phyloP scores from a whole-genome alignment of 352 stramenopile species.

The Sclerospora graminicola region DNA sequence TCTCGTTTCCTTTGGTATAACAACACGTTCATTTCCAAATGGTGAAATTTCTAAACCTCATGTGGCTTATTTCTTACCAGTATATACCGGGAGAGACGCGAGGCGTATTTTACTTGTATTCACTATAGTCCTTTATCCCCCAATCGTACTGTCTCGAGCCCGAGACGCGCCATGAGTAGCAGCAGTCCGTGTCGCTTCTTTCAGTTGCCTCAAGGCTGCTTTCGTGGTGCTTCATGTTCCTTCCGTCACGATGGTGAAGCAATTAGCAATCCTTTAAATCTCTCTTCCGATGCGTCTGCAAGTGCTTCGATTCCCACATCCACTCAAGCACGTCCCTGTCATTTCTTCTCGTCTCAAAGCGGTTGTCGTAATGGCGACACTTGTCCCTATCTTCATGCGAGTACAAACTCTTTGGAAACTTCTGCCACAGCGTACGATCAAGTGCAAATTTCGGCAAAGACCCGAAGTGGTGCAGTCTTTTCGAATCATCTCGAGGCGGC shows the following conservation, averaged over 20 bases:
- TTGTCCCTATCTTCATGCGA: slow-evolving; percentile 47
- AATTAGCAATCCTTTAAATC: slow-evolving; percentile 1
- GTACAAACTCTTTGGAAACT: not conserved
- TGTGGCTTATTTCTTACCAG: too few relatives aligned
- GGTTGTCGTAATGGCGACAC: slow-evolving; percentile 57
- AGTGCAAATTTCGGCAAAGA: slow-evolving; percentile 5
- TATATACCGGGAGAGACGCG: too few relatives aligned
- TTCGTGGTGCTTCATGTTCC: slow-evolving; percentile 48
- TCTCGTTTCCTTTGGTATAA: too few relatives aligned
- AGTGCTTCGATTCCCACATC: slow-evolving; percentile 9
- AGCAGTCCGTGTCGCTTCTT: slow-evolving; percentile 57
- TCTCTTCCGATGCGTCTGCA: slow-evolving; percentile 30
- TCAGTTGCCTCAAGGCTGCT: slow-evolving; percentile 55
- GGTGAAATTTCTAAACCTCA: too few relatives aligned
- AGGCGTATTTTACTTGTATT: not conserved
- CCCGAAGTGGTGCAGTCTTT: slow-evolving; percentile 18
- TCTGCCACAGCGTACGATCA: too few relatives aligned
- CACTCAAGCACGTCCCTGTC: slow-evolving; percentile 20
- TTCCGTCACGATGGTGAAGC: slow-evolving; percentile 41
- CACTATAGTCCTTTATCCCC: not conserved
- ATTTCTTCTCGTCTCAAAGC: slow-evolving; percentile 39
- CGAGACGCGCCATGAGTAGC: slow-evolving; percentile 9
- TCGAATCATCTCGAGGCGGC: slow-evolving; percentile 16
- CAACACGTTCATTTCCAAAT: too few relatives aligned
- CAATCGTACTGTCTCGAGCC: slow-evolving; percentile 1